phyloP scores from a whole-genome alignment of 2,329 filamentous ascomycete genomes.

The Aspergillus phoenicis region DNA sequence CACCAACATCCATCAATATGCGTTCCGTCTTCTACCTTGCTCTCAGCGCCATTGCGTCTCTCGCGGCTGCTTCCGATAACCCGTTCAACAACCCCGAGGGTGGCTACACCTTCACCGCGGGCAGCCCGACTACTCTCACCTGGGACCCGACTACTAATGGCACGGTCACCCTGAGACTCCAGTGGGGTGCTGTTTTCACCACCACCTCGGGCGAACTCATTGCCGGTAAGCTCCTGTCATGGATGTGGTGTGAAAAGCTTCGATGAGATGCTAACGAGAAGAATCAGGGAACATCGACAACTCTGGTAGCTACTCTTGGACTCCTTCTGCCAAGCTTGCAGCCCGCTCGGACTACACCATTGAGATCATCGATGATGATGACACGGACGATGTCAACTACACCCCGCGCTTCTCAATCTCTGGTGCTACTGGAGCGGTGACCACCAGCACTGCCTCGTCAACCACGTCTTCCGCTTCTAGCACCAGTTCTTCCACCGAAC shows the following conservation, averaged over 20 bases:
- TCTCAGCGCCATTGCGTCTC: constrained; percentile 49
- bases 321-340: constrained; percentile 43
- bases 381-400: constrained; percentile 54
- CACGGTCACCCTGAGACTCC: constrained; percentile 56
- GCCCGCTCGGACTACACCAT: constrained; percentile 55
- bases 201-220: constrained; percentile 45
- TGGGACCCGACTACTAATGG: constrained; percentile 55
- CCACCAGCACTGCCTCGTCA: constrained; percentile 31
- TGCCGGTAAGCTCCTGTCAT: constrained; percentile 43
- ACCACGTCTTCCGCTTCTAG: constrained; percentile 26
- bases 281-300: constrained; percentile 51
- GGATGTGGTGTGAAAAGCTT: neutral
- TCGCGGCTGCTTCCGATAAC: constrained; percentile 50
- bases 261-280: constrained; percentile 10
- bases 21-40: constrained; percentile 47
- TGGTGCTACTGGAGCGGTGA: constrained; percentile 43
- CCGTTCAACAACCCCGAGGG: constrained; percentile 50
- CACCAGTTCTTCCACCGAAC: constrained; percentile 9
- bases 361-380: constrained; percentile 53
- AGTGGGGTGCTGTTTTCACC: constrained; percentile 47
- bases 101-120: constrained; percentile 51
- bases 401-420: constrained; percentile 55
- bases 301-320: constrained; percentile 54
- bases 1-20: constrained; percentile 42
- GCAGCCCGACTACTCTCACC: constrained; percentile 48